Base-by-base conservation (phyloP, 306 rosid genomes). In the Cucurbita maxima region DNA sequence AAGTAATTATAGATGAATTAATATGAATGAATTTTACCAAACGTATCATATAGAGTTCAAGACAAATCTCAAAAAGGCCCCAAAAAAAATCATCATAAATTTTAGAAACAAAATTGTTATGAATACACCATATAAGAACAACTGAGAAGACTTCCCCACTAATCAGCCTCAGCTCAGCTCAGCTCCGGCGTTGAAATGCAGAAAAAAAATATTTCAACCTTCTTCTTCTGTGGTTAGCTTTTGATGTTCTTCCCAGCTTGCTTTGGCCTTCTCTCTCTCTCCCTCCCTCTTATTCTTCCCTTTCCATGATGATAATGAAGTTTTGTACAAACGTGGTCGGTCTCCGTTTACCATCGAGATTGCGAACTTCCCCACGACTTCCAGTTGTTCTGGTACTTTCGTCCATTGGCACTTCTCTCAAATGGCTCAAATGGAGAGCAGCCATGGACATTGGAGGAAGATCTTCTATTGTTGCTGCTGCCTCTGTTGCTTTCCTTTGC, bases 391-490 rank as follows among this genome's bases (percentile, higher is more conserved):
- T 76, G 58, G 62, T 56, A 30, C 60, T 76, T 71, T 20, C 75
- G 82, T 58, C 80, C 73, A 57, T 72, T 56, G 5, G 83, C 58
- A 44, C 75, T 81, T 77, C 82, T 82, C 71, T 80, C 92, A 41
- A 62, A 80, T 34, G 85, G 87, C 34, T 30, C 34, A 3, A 30
- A 30, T 30, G 34, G 34, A 30, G 34, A 30, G 58, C 83, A 82
- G 77, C 78, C 82, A 72, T 82, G 74, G 71, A 38, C 56, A 68
- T 87, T 86, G 37, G 92, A 80, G 37, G 92, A 80, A 66, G 88
- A 52, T 78, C 84, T 86, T 76, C 91, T 84, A 73, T 80, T 12
- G 8, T 80, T 50, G 81, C 90, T 25, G 25, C 25, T 77, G 66
- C 87, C 79, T 76, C 82, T 85, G 58, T 71, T 84, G 77, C 81